Conservation (phyloP, 306 rosid species). For the Arachis hypogaea region DNA sequence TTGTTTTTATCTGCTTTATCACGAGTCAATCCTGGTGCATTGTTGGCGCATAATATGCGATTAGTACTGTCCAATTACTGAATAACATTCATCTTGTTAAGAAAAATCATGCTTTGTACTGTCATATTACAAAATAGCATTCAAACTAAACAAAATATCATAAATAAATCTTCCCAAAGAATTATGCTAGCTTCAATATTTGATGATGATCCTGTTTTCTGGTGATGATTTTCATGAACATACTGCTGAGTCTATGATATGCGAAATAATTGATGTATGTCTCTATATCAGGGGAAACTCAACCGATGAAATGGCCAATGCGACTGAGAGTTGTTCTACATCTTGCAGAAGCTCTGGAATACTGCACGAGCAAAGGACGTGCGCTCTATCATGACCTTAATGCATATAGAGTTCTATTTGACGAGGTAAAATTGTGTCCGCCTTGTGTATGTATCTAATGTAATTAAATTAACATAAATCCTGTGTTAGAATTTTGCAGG, state of each 20-base stretch:
- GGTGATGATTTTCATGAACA: background rate
- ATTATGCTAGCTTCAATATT: too few species aligned
- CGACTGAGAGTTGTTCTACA: constrained; percentile 80
- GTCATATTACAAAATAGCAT: background rate
- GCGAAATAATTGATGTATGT: constrained; percentile 37
- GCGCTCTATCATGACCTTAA: constrained; percentile 83
- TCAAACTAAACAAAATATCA: too few species aligned
- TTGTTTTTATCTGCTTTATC: too few species aligned
- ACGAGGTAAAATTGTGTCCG: constrained; percentile 53
- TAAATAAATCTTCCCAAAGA: too few species aligned
- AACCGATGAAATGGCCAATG: constrained; percentile 86
- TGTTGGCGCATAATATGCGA: too few species aligned
- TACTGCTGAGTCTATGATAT: background rate
- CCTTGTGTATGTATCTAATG: background rate
- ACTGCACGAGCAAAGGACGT: constrained; percentile 84
- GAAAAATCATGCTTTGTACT: background rate
- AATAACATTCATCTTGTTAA: too few species aligned
- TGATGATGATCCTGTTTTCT: constrained; percentile 5
- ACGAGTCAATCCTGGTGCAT: too few species aligned
- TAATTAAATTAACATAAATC: constrained; percentile 29
- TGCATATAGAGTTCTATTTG: constrained; percentile 83
- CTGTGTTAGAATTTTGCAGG: constrained; percentile 60
- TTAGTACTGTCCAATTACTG: too few species aligned
- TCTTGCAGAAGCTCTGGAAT: constrained; percentile 86
- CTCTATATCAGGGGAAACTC: constrained; percentile 67